These are phyloP conservation scores for Fraxinus cuspidata DNA, from an alignment of 257 asterid species.

Conservation along the genomic window DNA sequence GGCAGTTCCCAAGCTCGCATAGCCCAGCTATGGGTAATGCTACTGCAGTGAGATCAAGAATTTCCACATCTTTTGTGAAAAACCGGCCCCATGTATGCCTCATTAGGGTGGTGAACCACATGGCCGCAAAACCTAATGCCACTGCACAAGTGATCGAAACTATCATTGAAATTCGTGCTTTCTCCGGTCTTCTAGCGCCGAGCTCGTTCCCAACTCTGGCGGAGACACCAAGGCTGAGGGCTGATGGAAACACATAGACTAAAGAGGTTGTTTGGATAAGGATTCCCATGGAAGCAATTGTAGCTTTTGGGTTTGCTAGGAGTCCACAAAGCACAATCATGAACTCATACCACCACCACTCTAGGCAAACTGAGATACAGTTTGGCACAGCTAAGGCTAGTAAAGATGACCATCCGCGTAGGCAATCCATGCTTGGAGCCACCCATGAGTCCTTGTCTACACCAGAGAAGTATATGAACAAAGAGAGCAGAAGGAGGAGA, in stretches of 20 bases:
- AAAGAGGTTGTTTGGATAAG: constrained; percentile 80
- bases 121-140: constrained; percentile 64
- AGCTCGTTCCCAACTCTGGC: constrained; percentile 76
- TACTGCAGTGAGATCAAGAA: constrained; percentile 63
- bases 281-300: constrained; percentile 88
- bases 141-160: constrained; percentile 53
- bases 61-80: constrained; percentile 61
- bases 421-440: constrained; percentile 61
- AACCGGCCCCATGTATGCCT: constrained; percentile 68
- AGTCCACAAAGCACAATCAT: constrained; percentile 89
- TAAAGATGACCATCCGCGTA: constrained; percentile 69
- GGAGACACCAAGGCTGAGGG: constrained; percentile 81
- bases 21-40: constrained; percentile 89
- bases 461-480: constrained; percentile 58
- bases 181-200: constrained; percentile 65
- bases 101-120: constrained; percentile 68
- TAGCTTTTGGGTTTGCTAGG: constrained; percentile 64
- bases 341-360: constrained; percentile 99
- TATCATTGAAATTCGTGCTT: constrained; percentile 64
- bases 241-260: constrained; percentile 83
- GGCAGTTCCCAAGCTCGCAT: constrained; percentile 95
- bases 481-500: constrained; percentile 50
- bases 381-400: constrained; percentile 68
- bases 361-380: constrained; percentile 79
- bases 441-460: constrained; percentile 73